These are phyloP conservation scores for Tricholoma hemisulphureum DNA, from an alignment of 768 basidiomycete species.

Conservation along the genomic window DNA sequence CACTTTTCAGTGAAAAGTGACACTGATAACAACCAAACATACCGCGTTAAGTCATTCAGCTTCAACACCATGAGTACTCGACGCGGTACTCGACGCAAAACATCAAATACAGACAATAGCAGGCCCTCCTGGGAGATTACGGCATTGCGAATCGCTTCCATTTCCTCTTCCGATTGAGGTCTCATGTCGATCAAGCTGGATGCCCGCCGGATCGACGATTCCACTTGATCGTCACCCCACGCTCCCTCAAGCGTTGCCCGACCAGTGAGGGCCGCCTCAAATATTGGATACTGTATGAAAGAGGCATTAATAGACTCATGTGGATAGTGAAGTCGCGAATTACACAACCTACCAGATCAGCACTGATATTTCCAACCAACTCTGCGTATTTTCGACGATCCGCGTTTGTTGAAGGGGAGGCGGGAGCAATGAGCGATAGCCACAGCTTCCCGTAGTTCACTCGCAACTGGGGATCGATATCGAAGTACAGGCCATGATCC, in stretches of 20 bases:
- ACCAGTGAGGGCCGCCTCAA: slow-evolving; percentile 94
- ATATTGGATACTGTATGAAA: slow-evolving; percentile 76
- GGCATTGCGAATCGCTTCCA: slow-evolving; percentile 78
- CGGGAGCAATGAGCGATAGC: slow-evolving; percentile 80
- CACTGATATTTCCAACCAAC: slow-evolving; percentile 86
- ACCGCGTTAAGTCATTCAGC: slow-evolving; percentile 83
- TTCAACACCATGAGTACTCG: slow-evolving; percentile 83
- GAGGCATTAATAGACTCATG: neutral
- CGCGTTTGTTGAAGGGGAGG: slow-evolving; percentile 58
- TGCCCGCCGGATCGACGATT: slow-evolving; percentile 54
- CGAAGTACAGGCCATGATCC: slow-evolving; percentile 94
- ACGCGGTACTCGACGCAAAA: slow-evolving; percentile 82
- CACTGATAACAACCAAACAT: neutral
- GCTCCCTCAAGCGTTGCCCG: slow-evolving; percentile 71
- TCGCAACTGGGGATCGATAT: slow-evolving; percentile 75
- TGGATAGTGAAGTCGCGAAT: slow-evolving; percentile 1
- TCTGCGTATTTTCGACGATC: slow-evolving; percentile 86
- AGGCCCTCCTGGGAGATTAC: slow-evolving; percentile 82
- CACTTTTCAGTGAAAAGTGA: neutral
- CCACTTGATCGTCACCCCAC: slow-evolving; percentile 43
- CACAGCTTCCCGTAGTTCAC: slow-evolving; percentile 87
- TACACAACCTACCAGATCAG: slow-evolving; percentile 68
- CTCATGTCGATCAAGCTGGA: slow-evolving; percentile 75
- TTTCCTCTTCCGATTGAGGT: slow-evolving; percentile 72
- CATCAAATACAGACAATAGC: slow-evolving; percentile 80